Evolutionary conservation across 2,329 filamentous ascomycete genomes (phyloP).

Genomic region (Apiospora hydei): DNA sequence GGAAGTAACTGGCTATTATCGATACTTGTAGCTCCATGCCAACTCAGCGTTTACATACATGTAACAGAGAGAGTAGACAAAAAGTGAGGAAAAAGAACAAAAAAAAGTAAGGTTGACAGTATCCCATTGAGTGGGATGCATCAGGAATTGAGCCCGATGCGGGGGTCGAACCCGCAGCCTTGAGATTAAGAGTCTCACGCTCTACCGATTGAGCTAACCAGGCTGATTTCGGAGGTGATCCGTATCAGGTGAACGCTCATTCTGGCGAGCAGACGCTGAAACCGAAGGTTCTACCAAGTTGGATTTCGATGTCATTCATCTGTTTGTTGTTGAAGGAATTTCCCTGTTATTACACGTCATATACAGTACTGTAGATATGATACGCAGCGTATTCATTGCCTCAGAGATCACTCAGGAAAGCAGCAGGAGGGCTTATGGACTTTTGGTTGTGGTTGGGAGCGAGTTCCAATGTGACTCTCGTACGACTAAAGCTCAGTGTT

Average conservation of each 20-base stretch:
- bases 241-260: not conserved
- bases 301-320: not conserved
- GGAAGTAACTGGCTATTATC: not conserved
- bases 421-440: not conserved
- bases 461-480: not conserved
- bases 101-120: not conserved
- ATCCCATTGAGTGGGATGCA: not conserved
- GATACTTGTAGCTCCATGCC: too few species aligned
- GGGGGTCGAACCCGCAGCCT: conserved; percentile 48
- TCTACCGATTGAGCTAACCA: conserved; percentile 74
- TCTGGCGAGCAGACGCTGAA: not conserved
- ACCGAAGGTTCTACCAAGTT: not conserved
- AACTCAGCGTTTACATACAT: too few species aligned
- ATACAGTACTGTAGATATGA: too few species aligned
- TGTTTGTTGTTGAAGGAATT: not conserved
- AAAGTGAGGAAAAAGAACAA: not conserved
- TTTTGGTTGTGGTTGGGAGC: not conserved
- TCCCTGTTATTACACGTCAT: too few species aligned
- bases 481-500: not conserved
- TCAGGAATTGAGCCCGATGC: conserved; percentile 48
- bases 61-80: too few species aligned
- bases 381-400: too few species aligned
- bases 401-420: not conserved
- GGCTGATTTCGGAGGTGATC: conserved; percentile 36
- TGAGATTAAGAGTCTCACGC: conserved; percentile 69